Base-by-base conservation (phyloP, 768 basidiomycete genomes). In the Kwoniella sp. region DNA sequence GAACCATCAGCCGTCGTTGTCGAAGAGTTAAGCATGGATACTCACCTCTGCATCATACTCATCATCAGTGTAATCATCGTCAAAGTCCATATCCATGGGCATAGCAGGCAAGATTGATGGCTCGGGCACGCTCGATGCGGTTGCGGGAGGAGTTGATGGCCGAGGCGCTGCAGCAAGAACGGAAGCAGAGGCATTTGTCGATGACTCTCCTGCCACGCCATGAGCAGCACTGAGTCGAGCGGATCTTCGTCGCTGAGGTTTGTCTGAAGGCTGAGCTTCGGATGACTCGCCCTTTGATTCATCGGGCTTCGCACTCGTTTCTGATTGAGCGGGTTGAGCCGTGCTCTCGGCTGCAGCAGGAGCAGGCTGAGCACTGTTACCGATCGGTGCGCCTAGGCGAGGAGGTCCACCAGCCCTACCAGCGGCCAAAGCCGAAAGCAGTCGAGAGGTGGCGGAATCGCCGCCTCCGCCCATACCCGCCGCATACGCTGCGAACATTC, bases 401-500 rank as follows among this genome's bases (percentile, higher is more conserved):
- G 49, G 36, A 15, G 64, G 50, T 9, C 52, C 64, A 6, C 44
- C 61, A 26, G 40, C 8, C 40, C 40, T 6, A 53, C 46, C 55
- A 46, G 27, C 61, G 2, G 58, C 58, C 12, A 70, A 58, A 21
- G 71, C 70, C 82, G 19, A 78, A 68, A 26, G 78, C 1, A 70
- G 58, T 44, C 69, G 46, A 24, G 67, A 61, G 36, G 68, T 44
- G 83, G 50, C 55, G 15, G 60, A 65, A 2, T 61, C 53, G 29
- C 40, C 81, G 1, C 86, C 83, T 1, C 85, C 83, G 12, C 85
- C 82, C n/a, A 88, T 84, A 1, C 89, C 89, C 29, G 88, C 87
- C 12, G 81, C 87, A 60, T 94, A 83, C 17, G 92, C 89, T n/a
- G 93, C 91, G 51, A 96, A 85, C 88, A 95, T 92, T 52, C 88